These are phyloP conservation scores for Pilaira anomala DNA, from an alignment of 192 early-diverging fungal species.

Conservation along the genomic window DNA sequence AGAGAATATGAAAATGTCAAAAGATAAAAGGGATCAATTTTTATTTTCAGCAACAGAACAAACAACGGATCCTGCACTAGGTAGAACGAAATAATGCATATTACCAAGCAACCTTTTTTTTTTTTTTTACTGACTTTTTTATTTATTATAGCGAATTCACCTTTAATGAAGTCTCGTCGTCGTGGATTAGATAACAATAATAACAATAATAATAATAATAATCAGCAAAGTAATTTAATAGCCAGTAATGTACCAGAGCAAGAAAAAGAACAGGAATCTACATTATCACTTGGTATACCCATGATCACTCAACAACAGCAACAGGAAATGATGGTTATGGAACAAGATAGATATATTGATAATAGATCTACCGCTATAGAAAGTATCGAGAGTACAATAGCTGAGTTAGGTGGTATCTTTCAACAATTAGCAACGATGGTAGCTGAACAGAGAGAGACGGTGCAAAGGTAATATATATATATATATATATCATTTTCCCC, in stretches of 20 bases:
- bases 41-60: slow-evolving; percentile 53
- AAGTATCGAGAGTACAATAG: slow-evolving; percentile 95
- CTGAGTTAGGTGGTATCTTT: slow-evolving; percentile 90
- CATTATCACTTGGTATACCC: slow-evolving; percentile 45
- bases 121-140: not conserved
- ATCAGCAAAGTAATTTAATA: not conserved
- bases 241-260: not conserved
- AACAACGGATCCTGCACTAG: slow-evolving; percentile 28
- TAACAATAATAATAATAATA: not conserved
- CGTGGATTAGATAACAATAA: slow-evolving; percentile 29
- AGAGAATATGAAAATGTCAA: slow-evolving; percentile 92
- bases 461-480: slow-evolving; percentile 53
- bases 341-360: slow-evolving; percentile 83
- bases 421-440: slow-evolving; percentile 84
- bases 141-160: slow-evolving; percentile 47
- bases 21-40: slow-evolving; percentile 88
- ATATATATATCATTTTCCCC: too few species aligned
- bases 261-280: slow-evolving; percentile 35
- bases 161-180: slow-evolving; percentile 53
- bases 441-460: slow-evolving; percentile 81
- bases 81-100: not conserved
- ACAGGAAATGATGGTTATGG: slow-evolving; percentile 63
- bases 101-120: too few species aligned
- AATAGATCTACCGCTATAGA: slow-evolving; percentile 88
- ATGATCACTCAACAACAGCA: slow-evolving; percentile 54